A percentile compares a stretch with the other conserved stretches of the same genome.
Conservation (phyloP, 2,329 filamentous ascomycete genomes). For the Purpureocillium lavendulum region DNA sequence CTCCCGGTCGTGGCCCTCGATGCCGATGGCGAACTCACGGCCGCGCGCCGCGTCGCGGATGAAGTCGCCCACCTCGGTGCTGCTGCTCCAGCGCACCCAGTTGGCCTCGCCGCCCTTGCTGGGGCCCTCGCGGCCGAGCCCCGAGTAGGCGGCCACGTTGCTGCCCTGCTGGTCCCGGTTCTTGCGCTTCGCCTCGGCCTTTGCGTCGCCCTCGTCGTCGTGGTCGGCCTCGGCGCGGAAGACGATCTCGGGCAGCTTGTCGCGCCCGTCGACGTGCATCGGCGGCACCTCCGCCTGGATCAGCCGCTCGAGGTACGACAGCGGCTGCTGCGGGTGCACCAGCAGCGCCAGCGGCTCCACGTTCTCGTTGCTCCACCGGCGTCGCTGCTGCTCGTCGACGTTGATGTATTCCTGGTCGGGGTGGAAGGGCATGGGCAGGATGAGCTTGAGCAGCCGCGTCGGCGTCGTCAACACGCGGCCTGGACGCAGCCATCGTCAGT, state of each 20-base stretch:
- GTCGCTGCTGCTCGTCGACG: slow-evolving; percentile 26
- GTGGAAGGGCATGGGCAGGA: slow-evolving; percentile 57
- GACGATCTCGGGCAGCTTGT: slow-evolving; percentile 64
- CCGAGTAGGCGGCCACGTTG: slow-evolving; percentile 62
- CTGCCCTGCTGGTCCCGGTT: slow-evolving; percentile 12
- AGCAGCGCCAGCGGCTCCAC: slow-evolving; percentile 81
- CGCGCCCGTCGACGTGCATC: slow-evolving; percentile 53
- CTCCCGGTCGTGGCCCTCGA: slow-evolving; percentile 58
- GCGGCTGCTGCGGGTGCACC: slow-evolving; percentile 80
- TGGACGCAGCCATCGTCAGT: slow-evolving; percentile 10
- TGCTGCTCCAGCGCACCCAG: slow-evolving; percentile 82
- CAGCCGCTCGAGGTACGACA: slow-evolving; percentile 82
- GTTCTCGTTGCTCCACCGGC: slow-evolving; percentile 19
- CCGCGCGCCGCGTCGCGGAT: slow-evolving; percentile 82
- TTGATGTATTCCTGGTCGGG: slow-evolving; percentile 30
- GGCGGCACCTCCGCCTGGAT: slow-evolving; percentile 81
- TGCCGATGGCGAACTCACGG: slow-evolving; percentile 75
- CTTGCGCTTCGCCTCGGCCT: slow-evolving; percentile 18
- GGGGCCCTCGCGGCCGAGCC: slow-evolving; percentile 54
- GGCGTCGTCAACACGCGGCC: slow-evolving; percentile 76
- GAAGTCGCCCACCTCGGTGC: slow-evolving; percentile 89
- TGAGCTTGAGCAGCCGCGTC: slow-evolving; percentile 70
- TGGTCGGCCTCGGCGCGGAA: slow-evolving; percentile 73
- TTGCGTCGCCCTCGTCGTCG: slow-evolving; percentile 36
- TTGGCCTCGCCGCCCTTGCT: slow-evolving; percentile 28